Evolutionary conservation across 2,329 filamentous ascomycete species (phyloP).

Genomic region (Alternaria arbusti): DNA sequence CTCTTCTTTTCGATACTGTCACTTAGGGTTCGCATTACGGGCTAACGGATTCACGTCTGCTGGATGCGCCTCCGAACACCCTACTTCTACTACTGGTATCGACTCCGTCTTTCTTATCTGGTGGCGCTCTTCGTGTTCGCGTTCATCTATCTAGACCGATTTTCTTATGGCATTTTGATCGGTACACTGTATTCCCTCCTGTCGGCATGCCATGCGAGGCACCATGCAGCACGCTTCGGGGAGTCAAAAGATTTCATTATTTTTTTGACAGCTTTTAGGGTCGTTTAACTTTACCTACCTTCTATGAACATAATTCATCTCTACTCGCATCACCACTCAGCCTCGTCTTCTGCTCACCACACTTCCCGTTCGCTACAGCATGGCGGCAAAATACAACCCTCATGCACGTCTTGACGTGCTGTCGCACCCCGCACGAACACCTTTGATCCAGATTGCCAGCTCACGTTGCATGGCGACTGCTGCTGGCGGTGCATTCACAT

Average conservation of each 20-base stretch:
- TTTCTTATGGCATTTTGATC: slow-evolving; percentile 38
- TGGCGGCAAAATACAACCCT: neutral
- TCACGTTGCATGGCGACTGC: neutral
- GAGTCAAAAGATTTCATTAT: slow-evolving; percentile 32
- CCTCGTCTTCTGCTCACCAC: neutral
- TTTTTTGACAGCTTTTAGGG: slow-evolving; percentile 15
- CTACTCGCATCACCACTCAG: neutral
- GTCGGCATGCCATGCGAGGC: slow-evolving; percentile 26
- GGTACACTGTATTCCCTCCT: slow-evolving; percentile 38
- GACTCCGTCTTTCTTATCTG: slow-evolving; percentile 17
- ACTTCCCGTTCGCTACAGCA: neutral
- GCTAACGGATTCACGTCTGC: slow-evolving; percentile 35
- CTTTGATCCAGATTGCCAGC: neutral
- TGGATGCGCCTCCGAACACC: slow-evolving; percentile 33
- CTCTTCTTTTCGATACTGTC: slow-evolving; percentile 31
- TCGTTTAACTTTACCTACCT: slow-evolving; percentile 26
- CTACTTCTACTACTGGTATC: slow-evolving; percentile 21
- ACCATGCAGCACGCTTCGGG: slow-evolving; percentile 24
- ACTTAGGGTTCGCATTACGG: slow-evolving; percentile 32
- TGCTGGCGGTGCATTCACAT: neutral
- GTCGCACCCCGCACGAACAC: neutral
- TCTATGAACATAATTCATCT: slow-evolving; percentile 44
- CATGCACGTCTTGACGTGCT: neutral
- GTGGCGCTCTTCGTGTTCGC: slow-evolving; percentile 16
- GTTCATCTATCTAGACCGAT: slow-evolving; percentile 34